Conservation (phyloP, 1,139 yeast genomes). For the Diutina catenulata region DNA sequence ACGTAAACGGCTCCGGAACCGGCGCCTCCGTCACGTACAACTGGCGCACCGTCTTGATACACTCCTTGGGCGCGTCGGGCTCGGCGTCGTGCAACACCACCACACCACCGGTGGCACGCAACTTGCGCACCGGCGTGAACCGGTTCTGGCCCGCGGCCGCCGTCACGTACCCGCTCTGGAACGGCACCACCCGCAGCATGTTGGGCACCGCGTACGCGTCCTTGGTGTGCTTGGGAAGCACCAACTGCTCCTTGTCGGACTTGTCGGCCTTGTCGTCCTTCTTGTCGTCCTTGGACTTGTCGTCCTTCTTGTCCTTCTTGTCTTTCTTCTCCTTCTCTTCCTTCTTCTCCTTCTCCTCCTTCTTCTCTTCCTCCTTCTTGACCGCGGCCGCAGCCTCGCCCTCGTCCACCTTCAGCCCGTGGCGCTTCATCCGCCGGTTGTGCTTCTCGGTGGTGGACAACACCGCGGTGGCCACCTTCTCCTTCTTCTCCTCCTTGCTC, state of each 20-base stretch:
- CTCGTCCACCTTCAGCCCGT: slow-evolving; percentile 20
- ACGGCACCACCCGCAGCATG: slow-evolving; percentile 81
- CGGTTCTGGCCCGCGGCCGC: slow-evolving; percentile 66
- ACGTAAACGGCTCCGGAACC: slow-evolving; percentile 73
- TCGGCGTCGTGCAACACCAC: slow-evolving; percentile 62
- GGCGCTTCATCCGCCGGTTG: slow-evolving; percentile 70
- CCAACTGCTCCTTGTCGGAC: slow-evolving; percentile 11
- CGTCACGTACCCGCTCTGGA: not conserved
- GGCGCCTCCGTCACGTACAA: slow-evolving; percentile 79
- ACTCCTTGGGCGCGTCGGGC: slow-evolving; percentile 54
- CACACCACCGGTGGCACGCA: slow-evolving; percentile 60
- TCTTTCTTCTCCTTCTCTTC: slow-evolving; percentile 11
- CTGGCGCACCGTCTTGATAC: slow-evolving; percentile 81
- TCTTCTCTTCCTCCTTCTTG: slow-evolving; percentile 9
- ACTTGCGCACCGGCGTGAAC: slow-evolving; percentile 73
- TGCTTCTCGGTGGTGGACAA: slow-evolving; percentile 89
- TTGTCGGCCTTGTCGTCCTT: slow-evolving; percentile 18
- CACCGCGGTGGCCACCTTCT: slow-evolving; percentile 86
- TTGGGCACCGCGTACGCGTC: slow-evolving; percentile 62
- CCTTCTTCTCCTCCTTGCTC: slow-evolving; percentile 72
- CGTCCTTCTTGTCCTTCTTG: slow-evolving; percentile 12
- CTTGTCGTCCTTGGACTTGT: slow-evolving; percentile 10
- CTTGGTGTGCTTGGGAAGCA: slow-evolving; percentile 24
- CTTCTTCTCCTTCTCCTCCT: slow-evolving; percentile 15
- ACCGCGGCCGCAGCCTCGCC: slow-evolving; percentile 9